These are phyloP conservation scores for Selenicereus undatus DNA, from an alignment of 148 eudicot genomes.

Conservation along the genomic window DNA sequence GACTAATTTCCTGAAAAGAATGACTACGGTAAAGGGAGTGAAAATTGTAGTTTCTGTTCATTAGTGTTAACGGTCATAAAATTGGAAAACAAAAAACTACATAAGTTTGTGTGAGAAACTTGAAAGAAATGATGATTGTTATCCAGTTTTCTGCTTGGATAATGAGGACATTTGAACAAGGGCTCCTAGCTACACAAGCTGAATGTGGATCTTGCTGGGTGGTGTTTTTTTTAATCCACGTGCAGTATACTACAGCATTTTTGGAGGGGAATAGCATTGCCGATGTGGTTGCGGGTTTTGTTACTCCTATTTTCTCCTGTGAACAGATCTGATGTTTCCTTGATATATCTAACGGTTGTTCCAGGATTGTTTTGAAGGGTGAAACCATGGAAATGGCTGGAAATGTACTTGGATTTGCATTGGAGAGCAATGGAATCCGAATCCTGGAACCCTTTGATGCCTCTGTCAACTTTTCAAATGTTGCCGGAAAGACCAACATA, in stretches of 20 bases:
- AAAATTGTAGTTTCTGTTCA: not conserved
- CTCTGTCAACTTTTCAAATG: conserved; percentile 62
- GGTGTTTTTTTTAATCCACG: not conserved
- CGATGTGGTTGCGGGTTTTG: not conserved
- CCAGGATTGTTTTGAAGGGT: conserved; percentile 82
- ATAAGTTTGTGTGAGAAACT: not conserved
- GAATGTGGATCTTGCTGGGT: not conserved
- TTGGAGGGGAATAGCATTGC: not conserved
- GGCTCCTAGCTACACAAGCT: not conserved
- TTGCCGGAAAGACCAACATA: conserved; percentile 76
- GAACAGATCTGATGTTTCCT: not conserved
- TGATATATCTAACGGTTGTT: conserved; percentile 9
- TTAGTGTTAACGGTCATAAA: not conserved
- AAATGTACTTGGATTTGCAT: conserved; percentile 75
- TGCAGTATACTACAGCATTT: not conserved
- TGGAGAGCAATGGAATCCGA: conserved; percentile 95
- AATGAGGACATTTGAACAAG: not conserved
- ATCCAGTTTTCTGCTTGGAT: not conserved
- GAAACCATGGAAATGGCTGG: conserved; percentile 80
- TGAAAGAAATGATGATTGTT: not conserved
- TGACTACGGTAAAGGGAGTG: not conserved
- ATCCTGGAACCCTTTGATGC: conserved; percentile 98
- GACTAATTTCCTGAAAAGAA: not conserved
- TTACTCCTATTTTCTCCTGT: too few species aligned
- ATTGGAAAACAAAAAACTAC: not conserved